A percentile compares a stretch with the other conserved stretches of the same genome.
phyloP scores from a whole-genome alignment of 768 basidiomycete species.

The Suillus cothurnatus region DNA sequence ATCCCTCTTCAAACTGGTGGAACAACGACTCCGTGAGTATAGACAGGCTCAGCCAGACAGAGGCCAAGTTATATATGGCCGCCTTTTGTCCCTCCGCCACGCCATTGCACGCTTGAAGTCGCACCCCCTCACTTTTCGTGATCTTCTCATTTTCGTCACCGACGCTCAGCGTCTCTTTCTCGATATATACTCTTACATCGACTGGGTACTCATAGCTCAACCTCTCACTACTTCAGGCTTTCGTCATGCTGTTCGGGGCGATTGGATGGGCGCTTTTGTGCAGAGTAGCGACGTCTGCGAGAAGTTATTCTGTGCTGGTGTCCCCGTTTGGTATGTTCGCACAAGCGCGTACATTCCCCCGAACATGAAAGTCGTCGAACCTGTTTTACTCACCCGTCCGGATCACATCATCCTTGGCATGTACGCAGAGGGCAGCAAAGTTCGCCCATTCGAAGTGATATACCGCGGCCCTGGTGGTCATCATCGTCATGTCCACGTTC shows the following conservation, averaged over 20 bases:
- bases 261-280: constrained; percentile 10
- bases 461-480: neutral
- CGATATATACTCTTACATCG: constrained; percentile 7
- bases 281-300: neutral
- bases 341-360: neutral
- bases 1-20: neutral
- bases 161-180: constrained; percentile 9
- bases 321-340: neutral
- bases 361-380: neutral
- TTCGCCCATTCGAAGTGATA: constrained; percentile 2
- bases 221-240: neutral
- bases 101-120: neutral
- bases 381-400: neutral
- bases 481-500: neutral
- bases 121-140: constrained; percentile 6
- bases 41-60: neutral
- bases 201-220: constrained; percentile 3
- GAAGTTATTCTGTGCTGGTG: neutral
- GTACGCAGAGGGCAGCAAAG: neutral
- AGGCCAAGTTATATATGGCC: neutral
- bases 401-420: constrained; percentile 4
- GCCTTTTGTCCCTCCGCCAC: constrained; percentile 2
- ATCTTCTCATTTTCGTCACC: constrained; percentile 9
- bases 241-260: neutral
- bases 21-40: neutral